Conservation (phyloP, 495 filamentous ascomycete genomes). For the Patellaria atrata region DNA sequence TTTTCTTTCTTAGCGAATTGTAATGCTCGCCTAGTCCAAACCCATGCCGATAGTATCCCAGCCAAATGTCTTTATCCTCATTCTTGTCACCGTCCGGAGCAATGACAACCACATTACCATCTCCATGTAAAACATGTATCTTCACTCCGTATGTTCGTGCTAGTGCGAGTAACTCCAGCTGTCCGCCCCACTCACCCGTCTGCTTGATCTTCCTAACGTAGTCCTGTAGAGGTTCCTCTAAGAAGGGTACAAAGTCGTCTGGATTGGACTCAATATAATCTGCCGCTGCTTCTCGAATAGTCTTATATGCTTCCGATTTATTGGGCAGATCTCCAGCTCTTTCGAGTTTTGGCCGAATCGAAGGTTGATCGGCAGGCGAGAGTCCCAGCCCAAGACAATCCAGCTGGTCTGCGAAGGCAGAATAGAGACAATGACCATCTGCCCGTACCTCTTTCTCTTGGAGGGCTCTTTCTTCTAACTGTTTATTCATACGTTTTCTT, state of each 20-base stretch:
- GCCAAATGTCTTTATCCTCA: slow-evolving; percentile 52
- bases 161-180: slow-evolving; percentile 76
- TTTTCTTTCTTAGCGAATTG: slow-evolving; percentile 57
- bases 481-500: slow-evolving; percentile 47
- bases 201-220: slow-evolving; percentile 68
- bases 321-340: not conserved
- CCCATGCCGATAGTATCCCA: slow-evolving; percentile 87
- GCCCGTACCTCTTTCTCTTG: slow-evolving; percentile 68
- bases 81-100: slow-evolving; percentile 32
- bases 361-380: slow-evolving; percentile 25
- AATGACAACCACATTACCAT: slow-evolving; percentile 66
- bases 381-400: slow-evolving; percentile 33
- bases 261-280: slow-evolving; percentile 43
- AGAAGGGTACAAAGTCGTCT: slow-evolving; percentile 52
- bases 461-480: slow-evolving; percentile 46
- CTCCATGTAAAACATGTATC: slow-evolving; percentile 72
- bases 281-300: slow-evolving; percentile 42
- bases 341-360: slow-evolving; percentile 5
- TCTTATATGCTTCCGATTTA: slow-evolving; percentile 32
- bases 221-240: slow-evolving; percentile 64
- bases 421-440: slow-evolving; percentile 94
- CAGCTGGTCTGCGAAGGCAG: slow-evolving; percentile 78
- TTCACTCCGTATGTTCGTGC: slow-evolving; percentile 68
- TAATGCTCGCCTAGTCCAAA: slow-evolving; percentile 95
- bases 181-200: slow-evolving; percentile 94